These are phyloP conservation scores for Puccinia sorghi DNA, from an alignment of 1,284 basidiomycete genomes.

Conservation along the genomic window DNA sequence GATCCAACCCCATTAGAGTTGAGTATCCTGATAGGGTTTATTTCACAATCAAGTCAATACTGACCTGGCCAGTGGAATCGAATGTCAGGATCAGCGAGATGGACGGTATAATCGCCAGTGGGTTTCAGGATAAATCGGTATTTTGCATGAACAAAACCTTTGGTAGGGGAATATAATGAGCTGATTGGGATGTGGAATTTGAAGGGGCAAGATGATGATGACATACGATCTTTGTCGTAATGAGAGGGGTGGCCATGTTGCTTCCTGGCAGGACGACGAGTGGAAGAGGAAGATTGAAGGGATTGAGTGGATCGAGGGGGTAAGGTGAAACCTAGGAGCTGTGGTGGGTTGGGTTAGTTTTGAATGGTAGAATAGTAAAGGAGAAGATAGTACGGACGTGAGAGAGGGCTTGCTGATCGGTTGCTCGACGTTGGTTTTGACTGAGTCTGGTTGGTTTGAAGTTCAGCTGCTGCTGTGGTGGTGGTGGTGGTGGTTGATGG, in stretches of 20 bases:
- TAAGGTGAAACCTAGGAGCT: slow-evolving; percentile 46
- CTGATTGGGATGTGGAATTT: not conserved
- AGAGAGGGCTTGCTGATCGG: slow-evolving; percentile 17
- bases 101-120: slow-evolving; percentile 83
- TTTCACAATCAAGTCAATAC: not conserved
- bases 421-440: slow-evolving; percentile 20
- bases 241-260: slow-evolving; percentile 23
- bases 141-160: slow-evolving; percentile 79
- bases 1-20: slow-evolving; percentile 56
- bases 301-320: slow-evolving; percentile 30
- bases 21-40: not conserved
- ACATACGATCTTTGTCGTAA: slow-evolving; percentile 47
- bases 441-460: slow-evolving; percentile 23
- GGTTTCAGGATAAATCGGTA: slow-evolving; percentile 93
- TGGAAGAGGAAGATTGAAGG: slow-evolving; percentile 10
- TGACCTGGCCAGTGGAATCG: slow-evolving; percentile 45
- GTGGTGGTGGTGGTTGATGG: not conserved
- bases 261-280: slow-evolving; percentile 23
- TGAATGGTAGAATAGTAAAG: not conserved
- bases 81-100: slow-evolving; percentile 84
- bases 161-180: slow-evolving; percentile 61
- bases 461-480: not conserved
- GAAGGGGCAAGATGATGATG: not conserved
- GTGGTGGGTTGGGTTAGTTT: not conserved
- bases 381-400: slow-evolving; percentile 9